Evolutionary conservation across 2,329 filamentous ascomycete species (phyloP), one percentile per base, ranked within the genome.

Genomic region (Scopulariopsis brevicaulis): DNA sequence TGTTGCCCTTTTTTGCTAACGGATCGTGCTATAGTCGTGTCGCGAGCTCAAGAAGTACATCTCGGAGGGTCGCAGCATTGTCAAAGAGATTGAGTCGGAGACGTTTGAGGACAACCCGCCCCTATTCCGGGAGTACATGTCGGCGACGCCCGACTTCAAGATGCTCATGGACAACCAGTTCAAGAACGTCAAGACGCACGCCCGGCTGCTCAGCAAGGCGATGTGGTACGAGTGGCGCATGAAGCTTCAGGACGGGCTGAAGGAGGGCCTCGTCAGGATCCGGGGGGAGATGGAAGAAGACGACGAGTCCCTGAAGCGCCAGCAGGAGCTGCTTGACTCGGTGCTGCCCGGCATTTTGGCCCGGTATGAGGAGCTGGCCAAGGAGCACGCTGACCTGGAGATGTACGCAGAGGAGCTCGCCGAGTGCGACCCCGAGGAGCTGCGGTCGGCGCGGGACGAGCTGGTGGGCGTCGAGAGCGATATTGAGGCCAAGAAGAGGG

Each of bases 191-290:
- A 97, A 96, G 75, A 92, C 90, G 0, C 89, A 96, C 69, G 90
- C 93, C 18, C 83, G 94, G 28, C 79, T 96, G 15, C 77, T 92
- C 56, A 96, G 93, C 74, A 96, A 96, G 69, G 90, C 90, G 59
- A 92, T 94, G 77, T 99, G 94, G 94, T 99, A 99, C 69, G 88
- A 93, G 66, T 99, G 94, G 94, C 86, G 94, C 48, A 93, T 89
- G 79, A 93, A 94, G 65, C 80, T 97, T 25, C 85, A 91, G 58
- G 73, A 86, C 62, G 88, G 90, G 20, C 79, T 99, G 43, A 91
- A 88, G 67, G 85, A 90, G 64, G 92, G 89, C 3, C 80, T 97
- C 3, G 71, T 88, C 58, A 84, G 82, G 60, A 94, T 92, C 59
- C 77, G 83, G 1, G 82, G 88, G 59, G 90, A 86, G 22, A 90